These are phyloP conservation scores for Pythium guiyangense DNA, from an alignment of 352 stramenopile genomes.

Conservation along the genomic window DNA sequence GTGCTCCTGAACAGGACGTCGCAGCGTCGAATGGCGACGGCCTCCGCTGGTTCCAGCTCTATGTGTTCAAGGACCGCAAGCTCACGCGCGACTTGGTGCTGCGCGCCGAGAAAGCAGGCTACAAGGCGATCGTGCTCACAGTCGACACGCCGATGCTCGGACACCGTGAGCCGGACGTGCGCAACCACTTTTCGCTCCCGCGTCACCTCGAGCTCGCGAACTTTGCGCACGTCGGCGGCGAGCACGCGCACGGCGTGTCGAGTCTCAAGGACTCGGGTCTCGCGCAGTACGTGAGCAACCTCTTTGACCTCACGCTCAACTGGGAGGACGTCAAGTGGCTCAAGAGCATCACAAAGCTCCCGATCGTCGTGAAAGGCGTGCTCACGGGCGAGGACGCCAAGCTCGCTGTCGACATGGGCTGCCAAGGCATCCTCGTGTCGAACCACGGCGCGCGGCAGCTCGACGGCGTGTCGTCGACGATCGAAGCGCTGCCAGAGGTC, in stretches of 20 bases:
- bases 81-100: constrained; percentile 90
- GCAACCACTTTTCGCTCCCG: constrained; percentile 89
- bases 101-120: constrained; percentile 90
- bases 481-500: constrained; percentile 92
- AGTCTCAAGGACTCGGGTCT: constrained; percentile 47
- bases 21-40: constrained; percentile 59
- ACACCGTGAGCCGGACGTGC: constrained; percentile 93
- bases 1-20: constrained; percentile 26
- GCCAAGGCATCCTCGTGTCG: constrained; percentile 89
- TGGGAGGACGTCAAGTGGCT: constrained; percentile 92
- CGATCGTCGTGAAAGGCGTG: constrained; percentile 93
- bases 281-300: constrained; percentile 48
- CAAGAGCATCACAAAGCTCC: constrained; percentile 88
- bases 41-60: constrained; percentile 94
- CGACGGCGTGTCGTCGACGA: constrained; percentile 85
- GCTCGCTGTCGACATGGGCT: constrained; percentile 87
- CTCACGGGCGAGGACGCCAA: constrained; percentile 91
- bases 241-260: constrained; percentile 58
- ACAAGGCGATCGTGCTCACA: constrained; percentile 94
- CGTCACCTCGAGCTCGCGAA: constrained; percentile 52
- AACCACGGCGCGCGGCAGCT: constrained; percentile 94
- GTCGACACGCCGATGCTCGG: constrained; percentile 96
- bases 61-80: constrained; percentile 93
- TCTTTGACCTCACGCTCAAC: constrained; percentile 94
- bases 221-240: constrained; percentile 40